phyloP scores from a whole-genome alignment of 2,329 filamentous ascomycete genomes.

The Microthyrium microscopicum region DNA sequence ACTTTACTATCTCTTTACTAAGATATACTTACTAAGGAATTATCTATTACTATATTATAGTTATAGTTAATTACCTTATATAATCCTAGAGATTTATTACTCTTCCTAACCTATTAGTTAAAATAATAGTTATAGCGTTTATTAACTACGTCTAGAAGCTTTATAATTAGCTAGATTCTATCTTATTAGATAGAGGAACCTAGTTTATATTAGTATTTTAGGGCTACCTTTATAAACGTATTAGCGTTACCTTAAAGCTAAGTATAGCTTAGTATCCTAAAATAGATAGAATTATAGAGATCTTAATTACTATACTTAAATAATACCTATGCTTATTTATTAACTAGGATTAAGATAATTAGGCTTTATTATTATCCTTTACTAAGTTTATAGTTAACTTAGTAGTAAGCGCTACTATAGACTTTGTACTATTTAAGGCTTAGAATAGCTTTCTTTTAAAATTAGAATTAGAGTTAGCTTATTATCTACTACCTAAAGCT shows the following conservation, averaged over 20 bases:
- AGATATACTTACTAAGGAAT: neutral
- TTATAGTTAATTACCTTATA: conserved; percentile 13
- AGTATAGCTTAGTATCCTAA: conserved; percentile 7
- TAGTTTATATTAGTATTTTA: conserved; percentile 7
- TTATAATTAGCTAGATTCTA: no score
- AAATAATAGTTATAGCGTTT: conserved; percentile 9
- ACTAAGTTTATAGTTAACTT: neutral
- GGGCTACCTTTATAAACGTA: conserved; percentile 4
- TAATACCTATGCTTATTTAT: conserved; percentile 6
- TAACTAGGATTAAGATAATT: neutral
- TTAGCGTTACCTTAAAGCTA: no score
- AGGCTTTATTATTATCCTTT: neutral
- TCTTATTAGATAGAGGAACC: no score
- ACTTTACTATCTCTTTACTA: conserved; percentile 10
- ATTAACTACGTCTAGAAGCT: conserved; percentile 6
- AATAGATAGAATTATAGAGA: conserved; percentile 9
- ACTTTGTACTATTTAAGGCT: neutral
- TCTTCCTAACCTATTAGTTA: no score
- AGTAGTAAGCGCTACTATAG: neutral
- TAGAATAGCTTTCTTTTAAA: neutral
- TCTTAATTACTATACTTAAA: conserved; percentile 6
- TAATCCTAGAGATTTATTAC: no score
- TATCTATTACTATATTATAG: conserved; percentile 10
- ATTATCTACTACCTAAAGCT: neutral
- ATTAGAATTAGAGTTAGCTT: no score